These are phyloP conservation scores for Tricholomella constricta DNA, from an alignment of 768 basidiomycete genomes.

Conservation along the genomic window DNA sequence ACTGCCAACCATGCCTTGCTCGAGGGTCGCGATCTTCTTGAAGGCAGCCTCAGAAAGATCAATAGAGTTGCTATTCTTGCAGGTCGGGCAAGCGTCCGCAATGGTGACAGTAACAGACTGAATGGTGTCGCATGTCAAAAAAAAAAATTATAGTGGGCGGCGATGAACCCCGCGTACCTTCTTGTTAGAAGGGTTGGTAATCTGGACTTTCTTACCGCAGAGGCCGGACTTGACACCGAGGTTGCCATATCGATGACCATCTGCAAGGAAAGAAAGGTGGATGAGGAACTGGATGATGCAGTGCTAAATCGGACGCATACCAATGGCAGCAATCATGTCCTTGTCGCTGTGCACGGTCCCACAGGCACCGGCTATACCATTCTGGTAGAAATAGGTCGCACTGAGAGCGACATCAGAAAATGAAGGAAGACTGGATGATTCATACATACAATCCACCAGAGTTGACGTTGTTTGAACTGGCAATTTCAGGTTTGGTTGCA, in stretches of 20 bases:
- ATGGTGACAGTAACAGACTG: slow-evolving; percentile 61
- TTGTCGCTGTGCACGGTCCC: slow-evolving; percentile 60
- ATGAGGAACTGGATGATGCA: neutral
- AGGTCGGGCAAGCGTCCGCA: slow-evolving; percentile 84
- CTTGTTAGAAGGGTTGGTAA: slow-evolving; percentile 63
- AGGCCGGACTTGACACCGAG: slow-evolving; percentile 45
- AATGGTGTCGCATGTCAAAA: slow-evolving; percentile 5
- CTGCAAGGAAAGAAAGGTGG: slow-evolving; percentile 28
- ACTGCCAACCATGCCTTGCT: slow-evolving; percentile 61
- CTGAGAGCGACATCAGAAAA: slow-evolving; percentile 29
- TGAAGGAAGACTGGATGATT: neutral
- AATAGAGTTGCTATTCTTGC: slow-evolving; percentile 64
- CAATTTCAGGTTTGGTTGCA: slow-evolving; percentile 15
- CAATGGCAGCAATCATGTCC: slow-evolving; percentile 63
- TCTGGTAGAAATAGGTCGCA: slow-evolving; percentile 71
- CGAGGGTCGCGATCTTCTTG: slow-evolving; percentile 47
- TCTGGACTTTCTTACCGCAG: slow-evolving; percentile 66
- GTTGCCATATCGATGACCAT: slow-evolving; percentile 55
- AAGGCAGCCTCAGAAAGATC: slow-evolving; percentile 77
- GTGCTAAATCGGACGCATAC: slow-evolving; percentile 35
- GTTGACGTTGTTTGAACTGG: slow-evolving; percentile 19
- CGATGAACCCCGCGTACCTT: slow-evolving; percentile 34
- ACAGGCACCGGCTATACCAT: slow-evolving; percentile 78
- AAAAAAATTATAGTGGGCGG: neutral
- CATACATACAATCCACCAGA: slow-evolving; percentile 49